These are phyloP conservation scores for Voacanga thouarsii DNA, from an alignment of 257 asterid genomes.

Conservation along the genomic window DNA sequence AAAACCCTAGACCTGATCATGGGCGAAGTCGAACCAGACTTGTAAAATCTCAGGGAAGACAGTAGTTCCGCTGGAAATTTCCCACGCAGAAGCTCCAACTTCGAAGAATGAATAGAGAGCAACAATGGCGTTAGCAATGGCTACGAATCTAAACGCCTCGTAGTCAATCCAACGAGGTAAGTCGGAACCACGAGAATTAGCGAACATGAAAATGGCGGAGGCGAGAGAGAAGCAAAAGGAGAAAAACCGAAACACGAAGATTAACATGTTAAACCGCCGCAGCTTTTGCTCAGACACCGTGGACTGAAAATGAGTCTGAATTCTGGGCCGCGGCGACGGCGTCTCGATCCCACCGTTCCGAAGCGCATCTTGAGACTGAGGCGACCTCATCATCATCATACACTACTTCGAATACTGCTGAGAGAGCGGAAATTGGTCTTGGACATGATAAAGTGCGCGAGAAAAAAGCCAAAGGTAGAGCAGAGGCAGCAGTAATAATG, in stretches of 20 bases:
- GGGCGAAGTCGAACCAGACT: slow-evolving; percentile 58
- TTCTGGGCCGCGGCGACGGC: slow-evolving; percentile 41
- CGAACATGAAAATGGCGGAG: slow-evolving; percentile 43
- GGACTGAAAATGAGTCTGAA: slow-evolving; percentile 42
- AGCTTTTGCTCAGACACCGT: slow-evolving; percentile 44
- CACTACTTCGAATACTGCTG: background rate
- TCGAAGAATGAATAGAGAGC: slow-evolving; percentile 45
- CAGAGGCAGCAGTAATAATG: background rate
- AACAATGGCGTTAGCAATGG: slow-evolving; percentile 42
- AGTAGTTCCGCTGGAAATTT: slow-evolving; percentile 36
- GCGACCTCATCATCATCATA: slow-evolving; percentile 28
- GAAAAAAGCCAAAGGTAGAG: background rate
- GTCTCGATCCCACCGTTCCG: slow-evolving; percentile 39
- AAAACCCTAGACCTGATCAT: slow-evolving; percentile 42
- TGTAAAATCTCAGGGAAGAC: slow-evolving; percentile 42
- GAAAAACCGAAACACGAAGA: slow-evolving; percentile 37
- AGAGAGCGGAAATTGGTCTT: background rate
- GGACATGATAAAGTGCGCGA: background rate
- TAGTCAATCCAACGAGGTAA: slow-evolving; percentile 41
- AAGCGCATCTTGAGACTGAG: slow-evolving; percentile 17
- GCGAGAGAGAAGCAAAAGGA: slow-evolving; percentile 50
- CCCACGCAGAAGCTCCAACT: slow-evolving; percentile 49
- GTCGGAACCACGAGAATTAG: slow-evolving; percentile 32
- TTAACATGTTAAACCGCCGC: slow-evolving; percentile 36
- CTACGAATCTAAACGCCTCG: slow-evolving; percentile 43